These are phyloP conservation scores for Talaromyces albobiverticillius DNA, from an alignment of 2,329 filamentous ascomycete species.

Conservation along the genomic window DNA sequence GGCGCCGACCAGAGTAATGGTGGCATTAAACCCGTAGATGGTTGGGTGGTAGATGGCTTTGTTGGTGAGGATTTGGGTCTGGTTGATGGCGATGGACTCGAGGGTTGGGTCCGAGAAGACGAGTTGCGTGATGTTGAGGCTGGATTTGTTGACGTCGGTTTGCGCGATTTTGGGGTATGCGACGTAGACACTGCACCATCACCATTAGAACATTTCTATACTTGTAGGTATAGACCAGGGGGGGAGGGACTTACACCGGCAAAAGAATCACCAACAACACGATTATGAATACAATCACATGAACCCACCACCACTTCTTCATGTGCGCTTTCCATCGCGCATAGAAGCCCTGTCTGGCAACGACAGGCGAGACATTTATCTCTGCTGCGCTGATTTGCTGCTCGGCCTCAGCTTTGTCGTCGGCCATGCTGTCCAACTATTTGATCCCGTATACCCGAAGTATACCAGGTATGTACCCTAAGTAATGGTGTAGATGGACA, in stretches of 20 bases:
- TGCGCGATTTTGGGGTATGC: slow-evolving; percentile 59
- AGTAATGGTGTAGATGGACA: no score
- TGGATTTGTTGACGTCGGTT: slow-evolving; percentile 51
- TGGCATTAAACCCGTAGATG: slow-evolving; percentile 54
- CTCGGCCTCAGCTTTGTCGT: slow-evolving; percentile 2
- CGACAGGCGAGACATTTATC: background rate
- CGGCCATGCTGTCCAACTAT: no score
- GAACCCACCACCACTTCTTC: slow-evolving; percentile 54
- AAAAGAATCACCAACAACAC: slow-evolving; percentile 54
- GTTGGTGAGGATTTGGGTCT: slow-evolving; percentile 48
- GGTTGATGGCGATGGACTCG: slow-evolving; percentile 47
- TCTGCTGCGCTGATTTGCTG: background rate
- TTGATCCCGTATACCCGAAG: no score
- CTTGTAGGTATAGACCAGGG: background rate
- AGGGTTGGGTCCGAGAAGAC: slow-evolving; percentile 50
- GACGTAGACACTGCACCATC: slow-evolving; percentile 52
- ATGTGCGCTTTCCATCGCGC: slow-evolving; percentile 30
- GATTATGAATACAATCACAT: slow-evolving; percentile 51
- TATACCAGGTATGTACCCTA: no score
- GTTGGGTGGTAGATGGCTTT: slow-evolving; percentile 53
- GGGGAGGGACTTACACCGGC: slow-evolving; percentile 50
- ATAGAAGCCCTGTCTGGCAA: slow-evolving; percentile 24
- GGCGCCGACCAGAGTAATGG: slow-evolving; percentile 46
- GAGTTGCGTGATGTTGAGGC: slow-evolving; percentile 50
- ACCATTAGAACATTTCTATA: background rate